Evolutionary conservation across 2,329 filamentous ascomycete genomes (phyloP).

Genomic region (Scytalidium sp.): DNA sequence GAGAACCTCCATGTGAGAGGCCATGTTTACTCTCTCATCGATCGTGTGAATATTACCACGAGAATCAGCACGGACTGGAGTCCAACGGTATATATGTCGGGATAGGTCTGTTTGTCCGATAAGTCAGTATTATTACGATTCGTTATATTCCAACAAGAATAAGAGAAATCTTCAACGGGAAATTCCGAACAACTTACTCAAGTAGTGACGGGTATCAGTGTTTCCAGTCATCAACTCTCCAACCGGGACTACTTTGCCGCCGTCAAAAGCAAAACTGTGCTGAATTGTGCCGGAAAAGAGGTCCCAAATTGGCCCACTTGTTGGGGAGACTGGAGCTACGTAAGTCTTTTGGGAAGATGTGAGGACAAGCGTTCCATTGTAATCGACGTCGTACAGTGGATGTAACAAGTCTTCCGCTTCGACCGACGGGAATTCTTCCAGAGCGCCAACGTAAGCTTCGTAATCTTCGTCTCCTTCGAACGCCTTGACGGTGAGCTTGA

Average conservation of each 20-base stretch:
- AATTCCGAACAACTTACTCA: neutral
- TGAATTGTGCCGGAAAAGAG: conserved; percentile 1
- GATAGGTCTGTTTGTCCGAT: conserved; percentile 29
- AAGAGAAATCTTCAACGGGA: too few species aligned
- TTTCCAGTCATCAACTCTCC: conserved; percentile 7
- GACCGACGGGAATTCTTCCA: conserved; percentile 14
- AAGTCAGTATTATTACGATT: neutral
- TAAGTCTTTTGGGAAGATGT: conserved; percentile 28
- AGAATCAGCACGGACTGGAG: conserved; percentile 15
- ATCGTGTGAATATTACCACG: conserved; percentile 29
- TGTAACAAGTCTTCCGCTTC: conserved; percentile 10
- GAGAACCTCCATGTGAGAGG: conserved; percentile 29
- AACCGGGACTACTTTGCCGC: neutral
- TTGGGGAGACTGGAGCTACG: conserved; percentile 32
- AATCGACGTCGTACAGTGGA: conserved; percentile 35
- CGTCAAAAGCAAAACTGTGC: conserved; percentile 1
- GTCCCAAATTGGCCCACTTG: neutral
- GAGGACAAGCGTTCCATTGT: conserved; percentile 35
- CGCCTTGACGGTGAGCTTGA: conserved; percentile 39
- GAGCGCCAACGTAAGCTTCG: conserved; percentile 21
- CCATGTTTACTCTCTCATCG: conserved; percentile 33
- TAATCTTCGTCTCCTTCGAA: conserved; percentile 34
- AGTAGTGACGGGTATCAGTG: conserved; percentile 3
- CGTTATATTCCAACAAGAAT: neutral
- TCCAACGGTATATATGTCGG: conserved; percentile 33